Evolutionary conservation across 495 filamentous ascomycete species (phyloP).

Genomic region (Hamigera avellanea): DNA sequence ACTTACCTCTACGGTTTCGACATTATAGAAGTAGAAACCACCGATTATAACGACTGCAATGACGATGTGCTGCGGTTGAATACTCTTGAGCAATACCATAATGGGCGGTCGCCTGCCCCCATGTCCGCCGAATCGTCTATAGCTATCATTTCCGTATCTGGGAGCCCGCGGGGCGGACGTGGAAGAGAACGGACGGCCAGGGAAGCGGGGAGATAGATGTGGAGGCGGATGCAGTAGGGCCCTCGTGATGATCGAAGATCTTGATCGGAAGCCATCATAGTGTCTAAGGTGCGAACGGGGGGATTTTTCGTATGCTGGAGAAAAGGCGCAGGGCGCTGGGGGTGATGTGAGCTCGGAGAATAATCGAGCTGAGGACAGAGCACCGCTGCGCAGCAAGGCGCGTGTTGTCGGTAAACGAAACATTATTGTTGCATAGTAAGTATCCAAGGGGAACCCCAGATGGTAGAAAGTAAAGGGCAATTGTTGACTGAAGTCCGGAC

Average conservation of each 20-base stretch:
- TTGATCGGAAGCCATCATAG: too few relatives aligned
- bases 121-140: constrained; percentile 19
- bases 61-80: constrained; percentile 24
- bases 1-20: constrained; percentile 63
- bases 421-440: too few relatives aligned
- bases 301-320: too few relatives aligned
- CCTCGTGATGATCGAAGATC: too few relatives aligned
- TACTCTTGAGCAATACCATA: constrained; percentile 7
- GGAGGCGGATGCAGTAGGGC: not conserved
- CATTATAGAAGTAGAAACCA: constrained; percentile 57
- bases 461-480: too few relatives aligned
- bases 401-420: constrained; percentile 6
- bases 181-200: constrained; percentile 8
- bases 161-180: constrained; percentile 2
- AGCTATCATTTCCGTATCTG: constrained; percentile 7
- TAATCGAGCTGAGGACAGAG: not conserved
- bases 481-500: too few relatives aligned
- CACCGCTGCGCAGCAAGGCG: constrained; percentile 1
- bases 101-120: constrained; percentile 5
- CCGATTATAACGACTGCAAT: constrained; percentile 17
- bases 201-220: not conserved
- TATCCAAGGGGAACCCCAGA: too few relatives aligned
- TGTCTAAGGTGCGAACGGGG: too few relatives aligned
- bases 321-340: too few relatives aligned
- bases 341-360: too few relatives aligned